Evolutionary conservation across 148 eudicot genomes (phyloP).

Genomic region (Spergularia bocconei): DNA sequence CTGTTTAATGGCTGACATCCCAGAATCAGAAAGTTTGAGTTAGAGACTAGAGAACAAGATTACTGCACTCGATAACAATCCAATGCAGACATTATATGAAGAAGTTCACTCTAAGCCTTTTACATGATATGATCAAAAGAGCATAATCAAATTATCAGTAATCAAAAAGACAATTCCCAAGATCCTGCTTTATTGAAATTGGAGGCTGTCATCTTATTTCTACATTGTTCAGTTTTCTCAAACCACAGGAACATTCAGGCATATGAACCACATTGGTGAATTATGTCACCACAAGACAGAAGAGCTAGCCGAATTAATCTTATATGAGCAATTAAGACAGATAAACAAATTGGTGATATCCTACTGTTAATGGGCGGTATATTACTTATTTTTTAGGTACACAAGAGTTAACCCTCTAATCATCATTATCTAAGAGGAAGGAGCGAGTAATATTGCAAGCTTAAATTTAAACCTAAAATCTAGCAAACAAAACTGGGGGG

Average conservation of each 20-base stretch:
- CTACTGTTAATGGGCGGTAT: neutral
- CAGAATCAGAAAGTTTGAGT: conserved; percentile 19
- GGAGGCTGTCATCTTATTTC: neutral
- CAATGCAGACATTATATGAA: conserved; percentile 3
- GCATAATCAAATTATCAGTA: neutral
- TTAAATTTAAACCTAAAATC: neutral
- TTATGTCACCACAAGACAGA: neutral
- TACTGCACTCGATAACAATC: conserved; percentile 1
- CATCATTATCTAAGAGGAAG: no score
- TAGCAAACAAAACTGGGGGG: neutral
- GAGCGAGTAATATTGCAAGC: neutral
- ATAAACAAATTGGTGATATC: neutral
- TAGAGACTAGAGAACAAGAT: neutral
- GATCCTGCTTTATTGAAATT: neutral
- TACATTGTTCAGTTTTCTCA: neutral
- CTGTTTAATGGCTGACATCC: conserved; percentile 68
- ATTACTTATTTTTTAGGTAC: no score
- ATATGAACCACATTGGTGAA: neutral
- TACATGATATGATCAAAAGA: neutral
- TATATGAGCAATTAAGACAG: neutral
- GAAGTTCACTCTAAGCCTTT: neutral
- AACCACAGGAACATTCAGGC: neutral
- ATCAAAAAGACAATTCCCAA: neutral
- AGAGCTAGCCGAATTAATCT: neutral
- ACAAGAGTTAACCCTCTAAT: no score